Evolutionary conservation across 768 basidiomycete genomes (phyloP).

Genomic region (Trametes punicea): DNA sequence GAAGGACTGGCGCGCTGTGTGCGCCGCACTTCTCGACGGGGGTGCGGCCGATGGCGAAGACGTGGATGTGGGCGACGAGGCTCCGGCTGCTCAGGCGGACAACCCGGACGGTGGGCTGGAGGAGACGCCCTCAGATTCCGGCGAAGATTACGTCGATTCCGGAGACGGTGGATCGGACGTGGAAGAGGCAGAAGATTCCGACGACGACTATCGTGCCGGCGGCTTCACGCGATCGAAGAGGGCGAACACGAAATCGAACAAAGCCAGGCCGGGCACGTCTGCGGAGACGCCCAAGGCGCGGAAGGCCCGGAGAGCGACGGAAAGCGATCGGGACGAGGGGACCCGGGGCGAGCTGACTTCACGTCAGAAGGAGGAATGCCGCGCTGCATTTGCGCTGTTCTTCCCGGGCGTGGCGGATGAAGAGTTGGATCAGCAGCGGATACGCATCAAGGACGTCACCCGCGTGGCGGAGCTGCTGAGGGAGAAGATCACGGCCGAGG

Average conservation of each 20-base stretch:
- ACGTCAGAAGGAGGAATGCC: conserved; percentile 51
- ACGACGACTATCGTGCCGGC: conserved; percentile 32
- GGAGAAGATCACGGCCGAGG: conserved; percentile 71
- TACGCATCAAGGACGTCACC: conserved; percentile 66
- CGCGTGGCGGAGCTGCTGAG: conserved; percentile 59
- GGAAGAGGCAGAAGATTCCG: conserved; percentile 34
- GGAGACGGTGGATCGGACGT: conserved; percentile 20
- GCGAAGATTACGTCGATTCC: conserved; percentile 32
- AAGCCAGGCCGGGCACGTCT: conserved; percentile 2
- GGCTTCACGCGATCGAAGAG: conserved; percentile 10
- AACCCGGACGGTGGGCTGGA: conserved; percentile 25
- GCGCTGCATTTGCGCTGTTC: conserved; percentile 67
- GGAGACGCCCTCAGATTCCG: conserved; percentile 24
- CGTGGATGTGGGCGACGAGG: conserved; percentile 26
- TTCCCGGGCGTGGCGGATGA: conserved; percentile 54
- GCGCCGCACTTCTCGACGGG: conserved; percentile 58
- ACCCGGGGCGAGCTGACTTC: conserved; percentile 35
- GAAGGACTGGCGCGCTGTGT: conserved; percentile 80
- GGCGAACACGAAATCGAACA: conserved; percentile 7
- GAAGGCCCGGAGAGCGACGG: background rate
- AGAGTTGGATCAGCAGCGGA: conserved; percentile 48
- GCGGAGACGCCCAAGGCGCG: background rate
- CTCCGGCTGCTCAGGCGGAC: conserved; percentile 19
- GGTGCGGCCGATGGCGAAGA: conserved; percentile 29
- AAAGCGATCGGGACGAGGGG: background rate